Evolutionary conservation across 1,284 basidiomycete genomes (phyloP), one percentile per base, ranked within the genome.

Genomic region (Trichosporon sp.): DNA sequence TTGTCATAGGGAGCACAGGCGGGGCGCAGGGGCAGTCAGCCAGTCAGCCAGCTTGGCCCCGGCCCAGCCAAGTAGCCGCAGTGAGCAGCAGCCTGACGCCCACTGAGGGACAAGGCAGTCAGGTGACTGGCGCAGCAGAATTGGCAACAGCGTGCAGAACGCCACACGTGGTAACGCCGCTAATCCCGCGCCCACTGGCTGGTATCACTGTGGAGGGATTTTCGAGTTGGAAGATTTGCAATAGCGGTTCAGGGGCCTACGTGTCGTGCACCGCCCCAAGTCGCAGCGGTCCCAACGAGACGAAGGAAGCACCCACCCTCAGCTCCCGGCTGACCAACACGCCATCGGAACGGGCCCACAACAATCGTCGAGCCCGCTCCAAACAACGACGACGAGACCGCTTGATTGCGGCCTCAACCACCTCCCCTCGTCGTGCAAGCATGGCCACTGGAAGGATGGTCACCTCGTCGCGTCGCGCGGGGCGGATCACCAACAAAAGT

Each of bases 401-500:
- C 70, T 71, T 71, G 42, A 63, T 63, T 71, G 70, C 70, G 67
- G 67, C 67, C 67, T 68, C 65, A 51, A 31, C 65, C 51, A 62
- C 29, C 44, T 21, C 68, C 44, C 64, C 58, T 31, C n/a, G 64
- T 21, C 51, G 32, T 18, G 47, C 64, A 47, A 66, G 35, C 67
- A 72, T 72, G 71, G 65, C 69, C 47, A 56, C 66, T 44, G 66
- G 58, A 56, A 67, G 69, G 68, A 76, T 80, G 77, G 78, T 78
- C 64, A 77, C 78, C 71, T 78, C 80, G 44, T 78, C 77, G n/a
- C 70, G 80, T 62, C 71, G 80, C 31, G 79, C 78, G 23, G 80
- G 78, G 32, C 72, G 92, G 81, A 90, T 94, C 85, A 93, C 91
- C 83, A 92, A 93, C 86, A 94, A 93, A 87, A 92, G 91, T 77